Percentiles rank a stretch among this genome's conserved stretches.
Evolutionary conservation across 208 protist genomes (phyloP).

Genomic region (Hexamita inflata): DNA sequence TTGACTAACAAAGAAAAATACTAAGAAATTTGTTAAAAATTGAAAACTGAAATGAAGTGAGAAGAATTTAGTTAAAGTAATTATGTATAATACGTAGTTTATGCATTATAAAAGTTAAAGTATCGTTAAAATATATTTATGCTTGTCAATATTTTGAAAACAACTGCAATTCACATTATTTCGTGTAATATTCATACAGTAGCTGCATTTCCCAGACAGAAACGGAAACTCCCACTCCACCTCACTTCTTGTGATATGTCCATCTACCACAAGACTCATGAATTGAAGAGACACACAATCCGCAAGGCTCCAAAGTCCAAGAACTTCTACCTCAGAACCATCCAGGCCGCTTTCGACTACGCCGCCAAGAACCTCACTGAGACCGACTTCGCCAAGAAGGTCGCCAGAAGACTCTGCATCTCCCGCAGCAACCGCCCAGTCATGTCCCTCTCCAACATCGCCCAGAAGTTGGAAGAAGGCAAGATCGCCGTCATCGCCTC

Average conservation of each 20-base stretch:
- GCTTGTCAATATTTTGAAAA: no score
- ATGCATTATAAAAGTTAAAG: no score
- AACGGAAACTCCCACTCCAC: no score
- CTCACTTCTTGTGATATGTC: background rate
- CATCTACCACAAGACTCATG: background rate
- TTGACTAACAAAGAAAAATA: no score
- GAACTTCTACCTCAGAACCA: background rate
- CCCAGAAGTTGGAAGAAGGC: conserved; percentile 63
- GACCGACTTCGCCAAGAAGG: conserved; percentile 87
- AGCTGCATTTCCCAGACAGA: no score
- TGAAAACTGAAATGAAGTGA: no score
- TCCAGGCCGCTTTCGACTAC: conserved; percentile 39
- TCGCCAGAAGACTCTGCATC: conserved; percentile 83
- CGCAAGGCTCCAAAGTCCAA: background rate
- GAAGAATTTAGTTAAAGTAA: no score
- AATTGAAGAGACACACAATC: background rate
- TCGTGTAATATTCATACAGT: no score
- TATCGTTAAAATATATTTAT: no score
- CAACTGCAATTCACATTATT: no score
- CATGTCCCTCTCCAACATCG: conserved; percentile 78
- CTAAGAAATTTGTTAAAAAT: no score
- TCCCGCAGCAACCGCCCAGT: conserved; percentile 79
- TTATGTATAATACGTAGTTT: no score
- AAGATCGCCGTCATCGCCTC: conserved; percentile 89
- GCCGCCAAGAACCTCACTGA: conserved; percentile 67